Evolutionary conservation across 2,329 filamentous ascomycete genomes (phyloP).

Genomic region (Fusarium decemcellulare): DNA sequence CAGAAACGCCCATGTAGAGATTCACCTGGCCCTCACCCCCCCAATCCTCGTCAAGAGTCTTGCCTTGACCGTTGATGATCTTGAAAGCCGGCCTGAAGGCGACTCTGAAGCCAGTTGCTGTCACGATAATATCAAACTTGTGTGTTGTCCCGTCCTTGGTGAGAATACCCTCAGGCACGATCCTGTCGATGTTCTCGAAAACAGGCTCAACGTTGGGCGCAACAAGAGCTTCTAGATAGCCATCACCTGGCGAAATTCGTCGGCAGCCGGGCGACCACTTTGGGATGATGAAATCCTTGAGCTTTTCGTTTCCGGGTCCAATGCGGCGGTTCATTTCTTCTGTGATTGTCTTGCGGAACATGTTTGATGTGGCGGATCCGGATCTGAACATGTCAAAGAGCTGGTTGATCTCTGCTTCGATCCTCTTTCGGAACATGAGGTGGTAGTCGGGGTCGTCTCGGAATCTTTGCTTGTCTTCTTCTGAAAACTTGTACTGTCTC

Average conservation of each 20-base stretch:
- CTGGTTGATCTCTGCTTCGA: constrained; percentile 59
- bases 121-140: constrained; percentile 52
- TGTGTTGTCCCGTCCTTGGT: constrained; percentile 48
- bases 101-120: constrained; percentile 58
- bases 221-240: constrained; percentile 59
- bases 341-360: constrained; percentile 55
- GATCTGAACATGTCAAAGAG: constrained; percentile 59
- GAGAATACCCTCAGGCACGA: constrained; percentile 52
- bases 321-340: constrained; percentile 60
- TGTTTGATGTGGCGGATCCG: constrained; percentile 56
- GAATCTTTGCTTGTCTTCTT: constrained; percentile 56
- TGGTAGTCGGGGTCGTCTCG: constrained; percentile 56
- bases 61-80: constrained; percentile 50
- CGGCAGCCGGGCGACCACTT: constrained; percentile 60
- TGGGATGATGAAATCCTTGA: constrained; percentile 58
- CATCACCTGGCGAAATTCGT: constrained; percentile 58
- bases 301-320: constrained; percentile 56
- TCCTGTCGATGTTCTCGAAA: constrained; percentile 53
- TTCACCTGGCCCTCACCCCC: constrained; percentile 51
- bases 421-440: constrained; percentile 58
- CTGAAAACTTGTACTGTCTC: constrained; percentile 57
- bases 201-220: constrained; percentile 61
- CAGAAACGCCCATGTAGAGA: constrained; percentile 61
- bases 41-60: constrained; percentile 61
- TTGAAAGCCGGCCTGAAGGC: constrained; percentile 60